A percentile compares a stretch with the other conserved stretches of the same genome.
Conservation (phyloP, 345 rosid species). For the Balakata baccata region DNA sequence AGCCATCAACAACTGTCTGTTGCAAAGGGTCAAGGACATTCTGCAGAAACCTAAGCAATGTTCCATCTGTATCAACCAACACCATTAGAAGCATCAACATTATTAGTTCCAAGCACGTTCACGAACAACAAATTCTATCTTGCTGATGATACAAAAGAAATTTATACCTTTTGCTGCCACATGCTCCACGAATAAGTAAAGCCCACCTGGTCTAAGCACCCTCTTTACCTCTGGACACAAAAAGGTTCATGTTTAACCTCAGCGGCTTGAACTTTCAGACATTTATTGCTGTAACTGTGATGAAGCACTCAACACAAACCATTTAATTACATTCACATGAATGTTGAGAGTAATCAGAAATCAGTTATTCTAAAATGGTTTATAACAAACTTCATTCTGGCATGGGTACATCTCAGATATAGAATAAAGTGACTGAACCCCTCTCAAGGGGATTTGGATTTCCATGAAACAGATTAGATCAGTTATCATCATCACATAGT, state of each 20-base stretch:
- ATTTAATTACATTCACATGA: neutral
- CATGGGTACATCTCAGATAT: neutral
- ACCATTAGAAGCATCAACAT: constrained; percentile 1
- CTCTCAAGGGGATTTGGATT: neutral
- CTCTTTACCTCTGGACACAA: constrained; percentile 60
- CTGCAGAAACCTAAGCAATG: constrained; percentile 55
- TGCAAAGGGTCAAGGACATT: constrained; percentile 65
- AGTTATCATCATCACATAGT: too few species aligned
- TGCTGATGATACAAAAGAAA: neutral
- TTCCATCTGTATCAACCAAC: constrained; percentile 54
- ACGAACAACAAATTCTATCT: neutral
- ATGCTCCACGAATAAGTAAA: constrained; percentile 75
- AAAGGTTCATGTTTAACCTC: neutral
- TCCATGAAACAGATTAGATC: neutral
- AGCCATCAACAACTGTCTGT: constrained; percentile 61
- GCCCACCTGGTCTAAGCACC: constrained; percentile 77
- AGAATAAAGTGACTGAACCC: neutral
- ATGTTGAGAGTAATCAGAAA: too few species aligned
- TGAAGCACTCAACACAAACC: neutral
- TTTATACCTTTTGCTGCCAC: constrained; percentile 75
- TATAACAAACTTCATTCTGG: neutral
- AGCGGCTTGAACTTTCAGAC: neutral
- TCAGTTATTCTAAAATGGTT: neutral
- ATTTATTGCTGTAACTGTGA: neutral
- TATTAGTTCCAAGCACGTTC: neutral